These are phyloP conservation scores for Neobulgaria alba DNA, from an alignment of 2,329 filamentous ascomycete genomes.

Conservation along the genomic window DNA sequence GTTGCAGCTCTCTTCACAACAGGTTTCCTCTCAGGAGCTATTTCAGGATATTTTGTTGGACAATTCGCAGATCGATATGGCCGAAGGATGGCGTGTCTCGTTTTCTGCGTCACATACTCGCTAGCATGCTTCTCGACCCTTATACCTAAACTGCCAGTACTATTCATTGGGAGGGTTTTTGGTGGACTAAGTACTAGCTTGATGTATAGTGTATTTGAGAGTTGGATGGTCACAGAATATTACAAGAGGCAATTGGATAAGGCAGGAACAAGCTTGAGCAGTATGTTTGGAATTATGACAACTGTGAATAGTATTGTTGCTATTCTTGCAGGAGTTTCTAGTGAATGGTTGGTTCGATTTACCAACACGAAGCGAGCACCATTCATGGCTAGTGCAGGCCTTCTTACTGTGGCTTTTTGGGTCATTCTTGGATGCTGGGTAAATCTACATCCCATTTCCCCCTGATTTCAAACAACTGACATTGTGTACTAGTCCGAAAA, in stretches of 20 bases:
- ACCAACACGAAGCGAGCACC: conserved; percentile 43
- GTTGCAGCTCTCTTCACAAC: conserved; percentile 28
- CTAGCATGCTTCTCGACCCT: conserved; percentile 45
- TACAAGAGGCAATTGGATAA: conserved; percentile 37
- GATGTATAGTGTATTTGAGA: conserved; percentile 51
- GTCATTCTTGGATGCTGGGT: conserved; percentile 43
- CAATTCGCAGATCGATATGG: conserved; percentile 27
- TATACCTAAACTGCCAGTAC: conserved; percentile 32
- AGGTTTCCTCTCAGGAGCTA: conserved; percentile 27
- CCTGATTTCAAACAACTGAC: too few relatives aligned
- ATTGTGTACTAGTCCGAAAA: conserved; percentile 37
- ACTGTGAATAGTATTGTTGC: conserved; percentile 47
- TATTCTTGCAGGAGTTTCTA: conserved; percentile 43
- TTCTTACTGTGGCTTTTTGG: conserved; percentile 36
- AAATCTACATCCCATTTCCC: conserved; percentile 14
- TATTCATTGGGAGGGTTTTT: conserved; percentile 45
- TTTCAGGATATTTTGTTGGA: conserved; percentile 27
- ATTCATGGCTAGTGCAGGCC: conserved; percentile 38
- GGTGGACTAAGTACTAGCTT: conserved; percentile 48
- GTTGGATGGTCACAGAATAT: conserved; percentile 54
- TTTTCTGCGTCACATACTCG: conserved; percentile 45
- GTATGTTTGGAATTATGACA: conserved; percentile 44
- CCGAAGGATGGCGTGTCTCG: conserved; percentile 42
- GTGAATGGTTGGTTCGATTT: conserved; percentile 40
- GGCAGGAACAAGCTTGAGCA: conserved; percentile 36